Evolutionary conservation across 305 asterid genomes (phyloP).

Genomic region (Lippia alba): DNA sequence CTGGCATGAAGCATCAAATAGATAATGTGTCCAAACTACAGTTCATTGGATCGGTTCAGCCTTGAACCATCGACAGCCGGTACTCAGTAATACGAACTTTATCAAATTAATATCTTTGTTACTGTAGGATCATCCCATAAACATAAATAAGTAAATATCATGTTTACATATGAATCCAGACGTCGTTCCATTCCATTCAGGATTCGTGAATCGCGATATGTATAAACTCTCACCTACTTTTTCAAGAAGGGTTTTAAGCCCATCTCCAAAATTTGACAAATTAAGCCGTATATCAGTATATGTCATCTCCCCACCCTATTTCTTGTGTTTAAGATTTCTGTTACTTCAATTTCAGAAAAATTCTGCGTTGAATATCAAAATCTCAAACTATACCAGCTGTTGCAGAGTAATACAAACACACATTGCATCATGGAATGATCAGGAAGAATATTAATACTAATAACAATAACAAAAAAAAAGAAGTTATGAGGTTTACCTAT

Average conservation of each 20-base stretch:
- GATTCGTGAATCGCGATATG: neutral
- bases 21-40: too few species aligned
- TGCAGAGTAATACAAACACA: neutral
- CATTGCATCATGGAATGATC: neutral
- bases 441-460: neutral
- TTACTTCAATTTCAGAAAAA: neutral
- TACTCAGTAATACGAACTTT: neutral
- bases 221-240: too few species aligned
- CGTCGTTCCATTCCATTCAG: neutral
- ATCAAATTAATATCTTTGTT: too few species aligned
- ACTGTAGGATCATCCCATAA: too few species aligned
- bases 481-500: constrained; percentile 37
- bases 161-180: too few species aligned
- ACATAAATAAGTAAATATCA: too few species aligned
- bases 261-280: neutral
- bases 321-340: neutral
- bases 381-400: neutral
- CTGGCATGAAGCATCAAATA: too few species aligned
- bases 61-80: too few species aligned
- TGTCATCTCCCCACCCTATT: neutral
- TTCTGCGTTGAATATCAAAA: neutral
- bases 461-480: neutral
- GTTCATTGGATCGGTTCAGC: too few species aligned
- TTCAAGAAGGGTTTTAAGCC: neutral
- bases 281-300: neutral